Conservation (phyloP, 768 basidiomycete species). For the Albatrellus ellisii region DNA sequence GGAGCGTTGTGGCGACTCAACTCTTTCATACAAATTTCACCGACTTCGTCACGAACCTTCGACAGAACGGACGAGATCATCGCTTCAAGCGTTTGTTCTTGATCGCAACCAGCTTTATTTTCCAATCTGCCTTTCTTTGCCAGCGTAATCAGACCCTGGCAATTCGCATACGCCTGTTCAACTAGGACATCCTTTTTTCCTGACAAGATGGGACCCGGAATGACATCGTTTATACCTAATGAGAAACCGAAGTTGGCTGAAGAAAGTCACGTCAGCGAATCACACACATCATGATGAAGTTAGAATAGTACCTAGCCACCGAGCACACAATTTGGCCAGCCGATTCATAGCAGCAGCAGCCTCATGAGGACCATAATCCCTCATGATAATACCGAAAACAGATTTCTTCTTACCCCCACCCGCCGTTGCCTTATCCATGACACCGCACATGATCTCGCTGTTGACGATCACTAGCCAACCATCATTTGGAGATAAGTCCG, state of each 20-base stretch:
- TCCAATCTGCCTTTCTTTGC: conserved; percentile 88
- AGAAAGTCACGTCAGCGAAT: conserved; percentile 7
- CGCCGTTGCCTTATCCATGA: conserved; percentile 97
- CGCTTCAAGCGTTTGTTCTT: conserved; percentile 96
- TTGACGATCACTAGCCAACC: conserved; percentile 96
- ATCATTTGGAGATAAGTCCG: conserved; percentile 91
- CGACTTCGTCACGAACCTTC: conserved; percentile 90
- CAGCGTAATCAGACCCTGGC: conserved; percentile 73
- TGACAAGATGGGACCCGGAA: conserved; percentile 79
- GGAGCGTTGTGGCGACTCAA: conserved; percentile 96
- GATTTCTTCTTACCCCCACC: conserved; percentile 99
- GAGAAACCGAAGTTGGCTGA: conserved; percentile 97
- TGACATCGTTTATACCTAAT: conserved; percentile 96
- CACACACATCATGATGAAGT: neutral
- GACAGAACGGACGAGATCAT: conserved; percentile 88
- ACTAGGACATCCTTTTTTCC: conserved; percentile 77
- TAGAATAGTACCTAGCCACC: conserved; percentile 63
- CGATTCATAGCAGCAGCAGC: conserved; percentile 94
- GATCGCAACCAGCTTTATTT: conserved; percentile 95
- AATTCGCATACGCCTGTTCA: conserved; percentile 77
- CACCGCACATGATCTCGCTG: conserved; percentile 98
- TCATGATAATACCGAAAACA: conserved; percentile 93
- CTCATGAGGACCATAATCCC: conserved; percentile 92
- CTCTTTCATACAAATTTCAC: conserved; percentile 96
- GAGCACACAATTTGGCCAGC: conserved; percentile 87